A percentile compares a stretch with the other conserved stretches of the same genome.
phyloP scores from a whole-genome alignment of 345 rosid genomes.

The Excoecaria cochinchinensis region DNA sequence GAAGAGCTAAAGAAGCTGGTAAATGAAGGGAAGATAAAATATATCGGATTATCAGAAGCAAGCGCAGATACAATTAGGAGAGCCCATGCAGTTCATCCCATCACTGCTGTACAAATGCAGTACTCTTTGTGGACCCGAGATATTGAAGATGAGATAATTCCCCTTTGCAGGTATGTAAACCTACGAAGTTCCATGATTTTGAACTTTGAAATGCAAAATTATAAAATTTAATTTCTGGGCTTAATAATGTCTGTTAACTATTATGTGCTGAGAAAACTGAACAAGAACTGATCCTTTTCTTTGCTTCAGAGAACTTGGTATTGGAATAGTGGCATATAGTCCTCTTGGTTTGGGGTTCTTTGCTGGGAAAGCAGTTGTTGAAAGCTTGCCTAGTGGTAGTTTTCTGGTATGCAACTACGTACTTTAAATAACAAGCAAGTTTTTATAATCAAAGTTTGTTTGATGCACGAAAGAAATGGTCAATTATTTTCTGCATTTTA shows the following conservation, averaged over 20 bases:
- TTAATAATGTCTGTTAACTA: no score
- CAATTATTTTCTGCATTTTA: not conserved
- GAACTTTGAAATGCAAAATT: not conserved
- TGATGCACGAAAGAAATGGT: no score
- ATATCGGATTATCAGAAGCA: slow-evolving; percentile 43
- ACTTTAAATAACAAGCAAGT: not conserved
- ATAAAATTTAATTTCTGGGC: not conserved
- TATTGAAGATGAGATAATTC: slow-evolving; percentile 36
- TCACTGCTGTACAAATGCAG: slow-evolving; percentile 44
- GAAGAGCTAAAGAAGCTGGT: slow-evolving; percentile 47
- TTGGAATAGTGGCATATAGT: slow-evolving; percentile 38
- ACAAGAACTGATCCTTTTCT: not conserved
- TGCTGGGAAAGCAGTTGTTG: slow-evolving; percentile 39
- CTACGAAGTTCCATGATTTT: not conserved
- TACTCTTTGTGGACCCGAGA: slow-evolving; percentile 44
- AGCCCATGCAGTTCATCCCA: slow-evolving; percentile 42
- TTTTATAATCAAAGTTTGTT: not conserved
- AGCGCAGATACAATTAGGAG: slow-evolving; percentile 38
- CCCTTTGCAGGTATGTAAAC: slow-evolving; percentile 34
- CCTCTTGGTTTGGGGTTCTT: slow-evolving; percentile 45
- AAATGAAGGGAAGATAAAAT: slow-evolving; percentile 41
- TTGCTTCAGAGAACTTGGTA: slow-evolving; percentile 35
- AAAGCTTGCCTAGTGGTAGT: slow-evolving; percentile 26
- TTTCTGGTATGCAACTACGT: slow-evolving; percentile 22
- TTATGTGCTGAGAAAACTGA: no score